These are phyloP conservation scores for Conringia planisiliqua DNA, from an alignment of 345 rosid genomes.

Conservation along the genomic window DNA sequence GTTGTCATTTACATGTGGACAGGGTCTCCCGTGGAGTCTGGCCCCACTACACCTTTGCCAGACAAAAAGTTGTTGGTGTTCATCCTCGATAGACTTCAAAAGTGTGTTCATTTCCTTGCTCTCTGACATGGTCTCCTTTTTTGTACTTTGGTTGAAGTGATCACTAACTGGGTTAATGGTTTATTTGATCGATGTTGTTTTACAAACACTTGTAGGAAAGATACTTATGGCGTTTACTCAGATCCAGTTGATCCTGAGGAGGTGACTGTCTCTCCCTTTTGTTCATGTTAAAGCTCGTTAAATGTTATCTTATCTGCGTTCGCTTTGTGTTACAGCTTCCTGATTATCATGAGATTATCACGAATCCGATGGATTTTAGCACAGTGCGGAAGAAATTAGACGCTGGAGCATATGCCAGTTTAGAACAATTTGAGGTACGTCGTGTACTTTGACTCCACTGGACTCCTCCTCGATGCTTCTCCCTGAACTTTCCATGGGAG, in stretches of 20 bases:
- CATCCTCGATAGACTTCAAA: slow-evolving; percentile 99
- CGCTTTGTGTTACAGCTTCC: slow-evolving; percentile 69
- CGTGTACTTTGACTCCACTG: background rate
- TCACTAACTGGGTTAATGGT: slow-evolving; percentile 28
- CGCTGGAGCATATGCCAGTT: slow-evolving; percentile 52
- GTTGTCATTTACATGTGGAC: slow-evolving; percentile 50
- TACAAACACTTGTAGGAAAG: slow-evolving; percentile 60
- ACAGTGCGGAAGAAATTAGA: slow-evolving; percentile 75
- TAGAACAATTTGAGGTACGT: slow-evolving; percentile 90
- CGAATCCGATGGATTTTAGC: slow-evolving; percentile 85
- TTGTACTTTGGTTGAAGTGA: slow-evolving; percentile 8
- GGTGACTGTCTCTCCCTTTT: slow-evolving; percentile 37
- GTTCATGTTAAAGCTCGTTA: slow-evolving; percentile 7
- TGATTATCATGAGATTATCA: slow-evolving; percentile 80
- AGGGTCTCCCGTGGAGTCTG: slow-evolving; percentile 78
- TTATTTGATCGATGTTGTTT: slow-evolving; percentile 8
- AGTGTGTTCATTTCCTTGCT: slow-evolving; percentile 47
- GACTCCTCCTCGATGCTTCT: background rate
- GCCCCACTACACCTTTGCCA: slow-evolving; percentile 97
- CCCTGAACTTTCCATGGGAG: background rate
- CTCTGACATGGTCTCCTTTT: slow-evolving; percentile 20
- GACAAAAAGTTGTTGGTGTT: slow-evolving; percentile 96
- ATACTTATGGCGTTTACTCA: slow-evolving; percentile 88
- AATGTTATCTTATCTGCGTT: slow-evolving; percentile 2
- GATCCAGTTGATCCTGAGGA: slow-evolving; percentile 93